These are phyloP conservation scores for Pezicula neosporulosa DNA, from an alignment of 2,329 filamentous ascomycete species.

Conservation along the genomic window DNA sequence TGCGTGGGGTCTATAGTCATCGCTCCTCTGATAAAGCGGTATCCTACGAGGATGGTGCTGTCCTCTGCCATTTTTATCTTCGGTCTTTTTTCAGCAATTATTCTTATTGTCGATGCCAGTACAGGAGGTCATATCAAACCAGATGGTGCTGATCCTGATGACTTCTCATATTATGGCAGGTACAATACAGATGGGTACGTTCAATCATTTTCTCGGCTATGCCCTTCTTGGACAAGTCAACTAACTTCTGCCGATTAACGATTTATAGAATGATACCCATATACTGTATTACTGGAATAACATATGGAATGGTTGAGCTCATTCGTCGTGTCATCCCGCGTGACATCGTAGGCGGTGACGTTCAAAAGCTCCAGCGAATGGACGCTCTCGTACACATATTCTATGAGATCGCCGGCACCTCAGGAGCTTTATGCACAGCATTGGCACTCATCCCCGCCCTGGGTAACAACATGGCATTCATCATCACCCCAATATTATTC, in stretches of 20 bases:
- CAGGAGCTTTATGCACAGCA: constrained; percentile 43
- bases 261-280: constrained; percentile 43
- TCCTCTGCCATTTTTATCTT: constrained; percentile 40
- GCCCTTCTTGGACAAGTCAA: no score
- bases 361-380: constrained; percentile 6
- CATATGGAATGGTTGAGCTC: constrained; percentile 47
- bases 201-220: no score
- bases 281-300: constrained; percentile 38
- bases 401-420: constrained; percentile 45
- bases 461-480: constrained; percentile 48
- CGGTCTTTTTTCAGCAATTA: constrained; percentile 41
- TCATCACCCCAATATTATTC: constrained; percentile 47
- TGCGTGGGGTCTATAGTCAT: constrained; percentile 48
- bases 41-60: constrained; percentile 42
- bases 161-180: constrained; percentile 43
- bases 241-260: no score
- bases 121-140: constrained; percentile 43
- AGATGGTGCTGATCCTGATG: constrained; percentile 26
- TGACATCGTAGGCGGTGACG: constrained; percentile 46
- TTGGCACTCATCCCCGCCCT: constrained; percentile 44
- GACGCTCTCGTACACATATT: constrained; percentile 36
- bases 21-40: constrained; percentile 45
- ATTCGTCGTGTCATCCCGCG: constrained; percentile 47
- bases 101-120: constrained; percentile 39
- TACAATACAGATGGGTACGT: constrained; percentile 35